A percentile compares a stretch with the other conserved stretches of the same genome.
These are phyloP conservation scores for Ophidiomyces ophidiicola DNA, from an alignment of 2,329 filamentous ascomycete genomes.

Conservation along the genomic window DNA sequence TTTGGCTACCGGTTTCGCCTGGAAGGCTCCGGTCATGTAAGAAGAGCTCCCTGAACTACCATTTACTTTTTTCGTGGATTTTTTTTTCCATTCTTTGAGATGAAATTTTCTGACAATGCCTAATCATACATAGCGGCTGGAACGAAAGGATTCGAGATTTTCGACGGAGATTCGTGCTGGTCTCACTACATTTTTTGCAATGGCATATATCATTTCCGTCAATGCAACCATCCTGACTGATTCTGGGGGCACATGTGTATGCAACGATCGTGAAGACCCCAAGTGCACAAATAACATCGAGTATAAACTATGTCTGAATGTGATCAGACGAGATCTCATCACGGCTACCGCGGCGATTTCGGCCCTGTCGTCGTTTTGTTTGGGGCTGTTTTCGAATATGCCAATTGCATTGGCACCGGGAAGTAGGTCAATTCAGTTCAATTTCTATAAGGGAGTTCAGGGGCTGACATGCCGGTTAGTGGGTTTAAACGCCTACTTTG, in stretches of 20 bases:
- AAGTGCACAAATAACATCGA: constrained; percentile 40
- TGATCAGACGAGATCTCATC: constrained; percentile 63
- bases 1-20: constrained; percentile 66
- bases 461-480: constrained; percentile 33
- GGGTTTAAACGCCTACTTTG: constrained; percentile 79
- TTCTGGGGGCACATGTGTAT: constrained; percentile 64
- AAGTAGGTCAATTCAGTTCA: constrained; percentile 27
- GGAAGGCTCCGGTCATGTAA: constrained; percentile 70
- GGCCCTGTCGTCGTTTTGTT: constrained; percentile 65
- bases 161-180: constrained; percentile 76
- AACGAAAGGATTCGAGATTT: constrained; percentile 64
- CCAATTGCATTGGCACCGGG: constrained; percentile 62
- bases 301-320: constrained; percentile 37
- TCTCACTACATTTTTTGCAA: constrained; percentile 65
- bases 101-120: constrained; percentile 7
- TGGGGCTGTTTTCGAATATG: constrained; percentile 72
- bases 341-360: constrained; percentile 77
- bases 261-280: constrained; percentile 39
- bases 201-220: constrained; percentile 67
- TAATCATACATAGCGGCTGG: constrained; percentile 41
- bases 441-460: background rate
- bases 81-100: constrained; percentile 1
- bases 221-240: constrained; percentile 61
- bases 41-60: constrained; percentile 21
- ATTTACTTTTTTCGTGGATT: constrained; percentile 14